A percentile compares a stretch with the other conserved stretches of the same genome.
Evolutionary conservation across 2,329 filamentous ascomycete species (phyloP).

Genomic region (Xylaria sp.): DNA sequence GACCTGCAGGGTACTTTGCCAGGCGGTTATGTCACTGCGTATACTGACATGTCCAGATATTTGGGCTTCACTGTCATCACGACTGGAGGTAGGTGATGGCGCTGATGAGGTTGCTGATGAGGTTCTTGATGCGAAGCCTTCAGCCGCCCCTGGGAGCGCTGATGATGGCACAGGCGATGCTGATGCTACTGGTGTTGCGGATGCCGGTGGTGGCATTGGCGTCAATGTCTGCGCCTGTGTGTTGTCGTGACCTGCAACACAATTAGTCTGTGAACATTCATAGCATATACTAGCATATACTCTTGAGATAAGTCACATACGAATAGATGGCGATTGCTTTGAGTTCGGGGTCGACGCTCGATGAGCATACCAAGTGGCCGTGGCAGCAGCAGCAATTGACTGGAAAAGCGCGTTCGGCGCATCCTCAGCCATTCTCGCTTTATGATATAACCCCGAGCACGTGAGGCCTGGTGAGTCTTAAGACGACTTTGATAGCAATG

Average conservation of each 20-base stretch:
- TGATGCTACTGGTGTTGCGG: neutral
- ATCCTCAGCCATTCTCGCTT: constrained; percentile 32
- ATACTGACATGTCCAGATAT: constrained; percentile 17
- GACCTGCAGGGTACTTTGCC: constrained; percentile 40
- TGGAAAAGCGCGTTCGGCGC: constrained; percentile 33
- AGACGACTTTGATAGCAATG: neutral
- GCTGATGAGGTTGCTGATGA: neutral
- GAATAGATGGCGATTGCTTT: constrained; percentile 27
- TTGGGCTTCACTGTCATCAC: constrained; percentile 11
- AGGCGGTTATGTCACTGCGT: constrained; percentile 42
- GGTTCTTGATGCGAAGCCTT: neutral
- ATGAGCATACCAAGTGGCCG: constrained; percentile 43
- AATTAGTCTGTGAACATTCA: neutral
- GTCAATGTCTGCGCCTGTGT: constrained; percentile 4
- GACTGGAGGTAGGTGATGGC: constrained; percentile 15
- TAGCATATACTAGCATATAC: neutral
- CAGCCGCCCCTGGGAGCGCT: neutral
- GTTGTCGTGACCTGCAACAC: constrained; percentile 6
- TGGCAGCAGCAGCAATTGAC: constrained; percentile 42
- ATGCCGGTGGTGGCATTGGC: constrained; percentile 2
- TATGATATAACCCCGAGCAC: neutral
- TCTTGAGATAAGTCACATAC: constrained; percentile 26
- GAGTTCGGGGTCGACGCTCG: constrained; percentile 35
- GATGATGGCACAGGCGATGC: constrained; percentile 7
- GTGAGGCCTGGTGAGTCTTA: neutral